Evolutionary conservation across 345 rosid genomes (phyloP), one percentile per base, ranked within the genome.

Genomic region (Fremontodendron californicum): DNA sequence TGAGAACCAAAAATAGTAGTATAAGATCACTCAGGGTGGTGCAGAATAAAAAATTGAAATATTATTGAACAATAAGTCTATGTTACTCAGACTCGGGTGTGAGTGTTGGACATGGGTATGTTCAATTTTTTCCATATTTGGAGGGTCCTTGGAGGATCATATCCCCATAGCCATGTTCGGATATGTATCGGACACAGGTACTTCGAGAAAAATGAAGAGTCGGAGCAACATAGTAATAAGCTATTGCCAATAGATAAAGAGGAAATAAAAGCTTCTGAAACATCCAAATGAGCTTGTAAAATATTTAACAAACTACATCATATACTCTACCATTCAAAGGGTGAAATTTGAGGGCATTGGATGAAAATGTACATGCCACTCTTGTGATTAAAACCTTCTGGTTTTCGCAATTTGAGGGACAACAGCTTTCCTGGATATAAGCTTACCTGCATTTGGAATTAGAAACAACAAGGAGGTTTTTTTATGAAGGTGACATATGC

Each of bases 321-420:
- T 25, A 13, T n/a, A 15, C 29, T 29, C 71, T 87, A 87, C 92
- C 90, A 89, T 77, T 89, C 89, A 29, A 87, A 85, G 16, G 86
- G 77, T 15, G 93, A 89, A 70, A 89, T 81, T 45, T 81, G 85
- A 73, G 93, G 89, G 66, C 91, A 89, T 40, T 89, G 89, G 49
- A 89, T 35, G 74, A 77, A 85, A 45, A 85, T 81, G 33, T 85
- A 85, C 89, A 85, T 86, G 35, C 93, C 91, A 73, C 87, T 82
- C 80, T 79, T 76, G 87, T 87, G 78, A 46, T 49, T 79, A 69
- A 89, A 87, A 31, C 87, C 85, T 69, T 78, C 62, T 2, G 90
- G 89, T 75, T 89, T 89, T 27, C 42, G 58, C 75, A 87, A 69
- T 55, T 75, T 75, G 39, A 89, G 84, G 49, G 79, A 81, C 72